These are phyloP conservation scores for Cucumis melo DNA, from an alignment of 306 rosid species.

Conservation along the genomic window DNA sequence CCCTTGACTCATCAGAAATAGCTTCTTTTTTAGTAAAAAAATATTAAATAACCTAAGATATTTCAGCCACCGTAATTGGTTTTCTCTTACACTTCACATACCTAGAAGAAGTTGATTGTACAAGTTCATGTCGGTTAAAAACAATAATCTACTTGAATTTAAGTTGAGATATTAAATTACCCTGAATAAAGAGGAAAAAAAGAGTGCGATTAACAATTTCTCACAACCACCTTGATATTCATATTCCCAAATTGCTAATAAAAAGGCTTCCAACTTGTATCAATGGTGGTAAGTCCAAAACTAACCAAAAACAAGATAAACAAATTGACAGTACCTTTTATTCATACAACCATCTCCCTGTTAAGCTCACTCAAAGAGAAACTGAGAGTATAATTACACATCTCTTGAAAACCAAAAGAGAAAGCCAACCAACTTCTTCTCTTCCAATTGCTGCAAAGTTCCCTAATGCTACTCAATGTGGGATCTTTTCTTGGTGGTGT, in stretches of 20 bases:
- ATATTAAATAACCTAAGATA: background rate
- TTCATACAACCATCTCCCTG: constrained; percentile 5
- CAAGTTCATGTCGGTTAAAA: too few relatives aligned
- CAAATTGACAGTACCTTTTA: background rate
- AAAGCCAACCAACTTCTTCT: constrained; percentile 7
- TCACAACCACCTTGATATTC: background rate
- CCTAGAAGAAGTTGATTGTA: too few relatives aligned
- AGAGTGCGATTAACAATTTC: background rate
- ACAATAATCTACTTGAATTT: background rate
- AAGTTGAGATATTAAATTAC: background rate
- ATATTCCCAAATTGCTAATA: background rate
- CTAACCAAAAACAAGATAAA: background rate
- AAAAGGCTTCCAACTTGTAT: background rate
- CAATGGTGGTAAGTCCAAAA: constrained; percentile 2
- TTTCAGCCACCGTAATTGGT: background rate
- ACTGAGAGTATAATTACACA: constrained; percentile 24
- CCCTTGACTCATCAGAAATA: background rate
- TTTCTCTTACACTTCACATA: background rate
- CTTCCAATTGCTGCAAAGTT: background rate
- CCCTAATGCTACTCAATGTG: constrained; percentile 15
- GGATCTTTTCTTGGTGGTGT: constrained; percentile 80
- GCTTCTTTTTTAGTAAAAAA: too few relatives aligned
- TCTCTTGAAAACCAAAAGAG: constrained; percentile 20
- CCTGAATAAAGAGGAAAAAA: background rate
- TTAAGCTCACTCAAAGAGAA: constrained; percentile 7